These are phyloP conservation scores for Knufia fluminis DNA, from an alignment of 2,329 filamentous ascomycete species.

Conservation along the genomic window DNA sequence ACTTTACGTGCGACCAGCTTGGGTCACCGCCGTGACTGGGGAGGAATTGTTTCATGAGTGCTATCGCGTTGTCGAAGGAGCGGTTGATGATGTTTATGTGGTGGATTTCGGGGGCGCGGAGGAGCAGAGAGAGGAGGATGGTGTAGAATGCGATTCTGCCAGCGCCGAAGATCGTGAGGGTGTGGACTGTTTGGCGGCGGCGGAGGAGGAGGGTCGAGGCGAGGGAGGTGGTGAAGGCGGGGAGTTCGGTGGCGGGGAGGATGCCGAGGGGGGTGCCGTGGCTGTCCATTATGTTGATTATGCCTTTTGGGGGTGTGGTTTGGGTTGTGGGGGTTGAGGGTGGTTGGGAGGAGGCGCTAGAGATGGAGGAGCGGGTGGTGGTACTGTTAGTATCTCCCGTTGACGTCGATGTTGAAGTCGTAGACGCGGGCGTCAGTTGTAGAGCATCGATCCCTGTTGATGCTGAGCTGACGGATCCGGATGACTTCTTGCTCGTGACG, in stretches of 20 bases:
- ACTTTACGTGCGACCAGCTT: conserved; percentile 56
- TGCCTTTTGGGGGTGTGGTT: conserved; percentile 45
- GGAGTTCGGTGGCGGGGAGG: conserved; percentile 59
- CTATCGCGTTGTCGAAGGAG: conserved; percentile 36
- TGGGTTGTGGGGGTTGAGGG: conserved; percentile 27
- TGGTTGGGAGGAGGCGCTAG: conserved; percentile 21
- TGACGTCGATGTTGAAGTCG: conserved; percentile 19
- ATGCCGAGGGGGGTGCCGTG: conserved; percentile 51
- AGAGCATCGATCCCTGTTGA: conserved; percentile 29
- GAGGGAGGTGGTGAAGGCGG: conserved; percentile 59
- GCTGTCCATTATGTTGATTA: conserved; percentile 50
- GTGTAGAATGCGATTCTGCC: conserved; percentile 95
- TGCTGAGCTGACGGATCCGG: conserved; percentile 30
- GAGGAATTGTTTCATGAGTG: conserved; percentile 47
- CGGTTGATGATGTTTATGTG: conserved; percentile 78
- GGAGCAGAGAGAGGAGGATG: conserved; percentile 68
- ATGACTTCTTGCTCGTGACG: conserved; percentile 19
- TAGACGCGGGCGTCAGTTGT: conserved; percentile 28
- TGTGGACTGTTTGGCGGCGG: conserved; percentile 60
- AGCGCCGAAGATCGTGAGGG: conserved; percentile 74
- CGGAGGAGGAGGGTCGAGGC: conserved; percentile 52
- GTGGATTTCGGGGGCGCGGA: conserved; percentile 57
- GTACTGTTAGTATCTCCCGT: conserved; percentile 18
- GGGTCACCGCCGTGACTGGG: conserved; percentile 35
- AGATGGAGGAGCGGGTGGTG: conserved; percentile 23